These are phyloP conservation scores for Colletotrichum eleusines DNA, from an alignment of 2,329 filamentous ascomycete species.

Conservation along the genomic window DNA sequence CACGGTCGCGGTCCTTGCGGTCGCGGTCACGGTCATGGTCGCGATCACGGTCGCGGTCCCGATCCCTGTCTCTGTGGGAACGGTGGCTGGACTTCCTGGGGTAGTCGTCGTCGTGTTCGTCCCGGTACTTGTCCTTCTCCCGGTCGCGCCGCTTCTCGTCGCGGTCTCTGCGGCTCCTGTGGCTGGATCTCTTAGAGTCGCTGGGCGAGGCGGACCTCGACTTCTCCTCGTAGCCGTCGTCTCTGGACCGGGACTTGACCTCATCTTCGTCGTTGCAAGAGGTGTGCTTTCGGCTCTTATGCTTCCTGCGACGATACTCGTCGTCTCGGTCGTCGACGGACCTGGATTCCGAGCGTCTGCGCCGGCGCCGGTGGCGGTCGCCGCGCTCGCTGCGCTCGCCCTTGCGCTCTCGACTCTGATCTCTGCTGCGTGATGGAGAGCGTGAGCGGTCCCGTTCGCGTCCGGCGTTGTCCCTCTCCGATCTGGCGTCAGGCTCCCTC, in stretches of 20 bases:
- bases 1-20: slow-evolving; percentile 53
- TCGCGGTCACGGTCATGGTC: slow-evolving; percentile 55
- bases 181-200: slow-evolving; percentile 66
- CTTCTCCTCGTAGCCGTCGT: slow-evolving; percentile 62
- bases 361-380: slow-evolving; percentile 57
- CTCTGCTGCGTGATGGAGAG: slow-evolving; percentile 51
- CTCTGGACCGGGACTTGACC: slow-evolving; percentile 49
- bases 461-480: slow-evolving; percentile 43
- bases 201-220: slow-evolving; percentile 76
- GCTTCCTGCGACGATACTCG: slow-evolving; percentile 63
- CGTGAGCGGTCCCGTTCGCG: slow-evolving; percentile 47
- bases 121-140: slow-evolving; percentile 58
- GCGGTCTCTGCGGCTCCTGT: slow-evolving; percentile 72
- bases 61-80: slow-evolving; percentile 54
- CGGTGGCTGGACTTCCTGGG: slow-evolving; percentile 55
- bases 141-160: slow-evolving; percentile 58
- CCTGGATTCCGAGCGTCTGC: slow-evolving; percentile 65
- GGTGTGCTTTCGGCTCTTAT: slow-evolving; percentile 56
- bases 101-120: slow-evolving; percentile 62
- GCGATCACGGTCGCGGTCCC: slow-evolving; percentile 53
- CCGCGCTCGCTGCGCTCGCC: slow-evolving; percentile 55
- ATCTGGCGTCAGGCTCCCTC: slow-evolving; percentile 46
- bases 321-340: slow-evolving; percentile 62
- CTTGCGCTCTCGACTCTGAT: slow-evolving; percentile 59
- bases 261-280: slow-evolving; percentile 62